phyloP scores from a whole-genome alignment of 495 filamentous ascomycete species.

The Xanthoparmelia taractica region DNA sequence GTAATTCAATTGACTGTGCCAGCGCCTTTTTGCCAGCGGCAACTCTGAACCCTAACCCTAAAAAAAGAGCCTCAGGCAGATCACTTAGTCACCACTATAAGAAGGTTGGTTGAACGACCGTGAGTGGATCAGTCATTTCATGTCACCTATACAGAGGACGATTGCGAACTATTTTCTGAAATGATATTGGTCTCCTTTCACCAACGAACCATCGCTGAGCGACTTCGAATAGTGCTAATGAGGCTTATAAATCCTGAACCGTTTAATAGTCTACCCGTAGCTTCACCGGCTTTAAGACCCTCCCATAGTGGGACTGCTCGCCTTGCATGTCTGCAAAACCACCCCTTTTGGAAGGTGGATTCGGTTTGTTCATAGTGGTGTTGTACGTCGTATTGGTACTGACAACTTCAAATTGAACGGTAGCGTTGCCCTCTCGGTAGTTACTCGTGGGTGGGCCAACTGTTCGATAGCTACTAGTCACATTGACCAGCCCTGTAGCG shows the following conservation, averaged over 20 bases:
- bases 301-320: background rate
- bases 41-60: too few species aligned
- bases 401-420: constrained; percentile 12
- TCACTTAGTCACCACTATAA: too few species aligned
- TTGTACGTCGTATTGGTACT: constrained; percentile 5
- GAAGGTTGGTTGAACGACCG: too few species aligned
- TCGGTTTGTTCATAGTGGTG: background rate
- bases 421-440: constrained; percentile 10
- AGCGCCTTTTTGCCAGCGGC: too few species aligned
- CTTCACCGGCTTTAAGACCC: constrained; percentile 2
- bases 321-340: background rate
- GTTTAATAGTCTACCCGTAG: background rate
- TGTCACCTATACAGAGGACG: background rate
- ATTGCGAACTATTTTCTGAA: background rate
- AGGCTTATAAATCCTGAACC: background rate
- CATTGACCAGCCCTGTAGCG: constrained; percentile 42
- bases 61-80: too few species aligned
- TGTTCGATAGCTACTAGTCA: constrained; percentile 37
- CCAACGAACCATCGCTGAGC: background rate
- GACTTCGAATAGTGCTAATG: background rate
- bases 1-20: too few species aligned
- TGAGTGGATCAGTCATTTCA: too few species aligned
- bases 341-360: background rate
- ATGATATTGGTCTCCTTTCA: too few species aligned
- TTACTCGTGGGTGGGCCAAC: constrained; percentile 41